Base-by-base conservation (phyloP, 2,329 filamentous ascomycete genomes). In the Acrocalymma vagum region DNA sequence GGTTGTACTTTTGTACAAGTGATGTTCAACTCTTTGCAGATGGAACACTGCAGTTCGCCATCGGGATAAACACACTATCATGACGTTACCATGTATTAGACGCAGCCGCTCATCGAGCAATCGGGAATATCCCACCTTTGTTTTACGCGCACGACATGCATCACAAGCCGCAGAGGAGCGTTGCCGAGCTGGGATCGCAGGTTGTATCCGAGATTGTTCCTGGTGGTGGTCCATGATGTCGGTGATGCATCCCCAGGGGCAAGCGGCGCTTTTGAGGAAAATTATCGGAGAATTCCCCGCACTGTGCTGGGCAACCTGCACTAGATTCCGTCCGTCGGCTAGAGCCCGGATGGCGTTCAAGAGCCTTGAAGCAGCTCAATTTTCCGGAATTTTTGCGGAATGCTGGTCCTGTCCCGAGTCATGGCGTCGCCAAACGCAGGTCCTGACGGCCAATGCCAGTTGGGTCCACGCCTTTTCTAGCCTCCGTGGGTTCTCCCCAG, bases 121-220 rank as follows among this genome's bases (percentile, higher is more conserved):
- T 9, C 22, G n/a, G 13, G 18, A 25, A 32, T 43, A n/a, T n/a
- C n/a, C 29, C 34, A 53, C 53, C 38, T 53, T 55, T n/a, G 55
- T 51, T 39, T 57, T 57, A 29, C 53, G 46, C 15, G 42, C 39
- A 10, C 53, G 45, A 40, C 53, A 57, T 3, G 51, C 51, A 43
- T 57, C 53, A 31, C 53, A 57, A 6, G 53, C 53, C 28, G 48
- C 46, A 23, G 51, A 48, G 16, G 10, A 37, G 14, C 48, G 51
- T 18, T 48, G 39, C 5, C 51, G 53, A 29, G 13, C 28, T 5
- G 26, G 29, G n/a, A n/a, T 38, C 32, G 35, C 11, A 10, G 9
- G 4, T 22, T 31, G 39, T 21, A 33, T 29, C 36, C 46, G 42
- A 40, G 29, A 22, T 38, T 31, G 21, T 28, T 35, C 36, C 32